Conservation (phyloP, 305 asterid genomes). For the Solanum hybrid region DNA sequence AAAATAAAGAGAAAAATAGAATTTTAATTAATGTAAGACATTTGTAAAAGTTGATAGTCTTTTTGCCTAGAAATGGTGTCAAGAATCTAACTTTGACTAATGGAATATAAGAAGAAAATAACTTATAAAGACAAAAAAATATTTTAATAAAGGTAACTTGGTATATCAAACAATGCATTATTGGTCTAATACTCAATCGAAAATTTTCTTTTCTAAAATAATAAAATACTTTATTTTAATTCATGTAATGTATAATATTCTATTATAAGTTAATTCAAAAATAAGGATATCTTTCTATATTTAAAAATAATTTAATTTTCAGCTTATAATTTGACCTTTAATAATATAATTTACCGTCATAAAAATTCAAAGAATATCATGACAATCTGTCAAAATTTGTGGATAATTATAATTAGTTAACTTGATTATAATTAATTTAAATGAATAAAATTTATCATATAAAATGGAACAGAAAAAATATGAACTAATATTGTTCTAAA, state of each 20-base stretch:
- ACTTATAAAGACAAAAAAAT: neutral
- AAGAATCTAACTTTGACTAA: neutral
- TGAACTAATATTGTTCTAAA: no score
- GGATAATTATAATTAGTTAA: neutral
- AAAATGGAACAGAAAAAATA: no score
- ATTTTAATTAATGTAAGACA: neutral
- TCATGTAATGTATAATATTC: neutral
- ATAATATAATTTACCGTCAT: no score
- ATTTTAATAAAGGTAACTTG: neutral
- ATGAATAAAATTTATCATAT: no score
- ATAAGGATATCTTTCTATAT: no score
- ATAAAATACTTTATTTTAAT: no score
- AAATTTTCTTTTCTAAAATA: neutral
- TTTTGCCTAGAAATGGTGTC: neutral
- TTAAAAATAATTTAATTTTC: neutral
- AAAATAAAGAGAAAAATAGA: neutral
- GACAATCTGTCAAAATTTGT: neutral
- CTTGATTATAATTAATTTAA: no score
- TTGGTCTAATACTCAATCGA: neutral
- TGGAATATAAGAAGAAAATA: neutral
- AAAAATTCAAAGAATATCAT: no score
- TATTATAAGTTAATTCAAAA: no score
- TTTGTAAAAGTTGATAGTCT: neutral
- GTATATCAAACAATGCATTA: neutral
- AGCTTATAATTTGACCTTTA: no score